Conservation (phyloP, 176 grass and related monocot genomes). For the Triticum monococcum region DNA sequence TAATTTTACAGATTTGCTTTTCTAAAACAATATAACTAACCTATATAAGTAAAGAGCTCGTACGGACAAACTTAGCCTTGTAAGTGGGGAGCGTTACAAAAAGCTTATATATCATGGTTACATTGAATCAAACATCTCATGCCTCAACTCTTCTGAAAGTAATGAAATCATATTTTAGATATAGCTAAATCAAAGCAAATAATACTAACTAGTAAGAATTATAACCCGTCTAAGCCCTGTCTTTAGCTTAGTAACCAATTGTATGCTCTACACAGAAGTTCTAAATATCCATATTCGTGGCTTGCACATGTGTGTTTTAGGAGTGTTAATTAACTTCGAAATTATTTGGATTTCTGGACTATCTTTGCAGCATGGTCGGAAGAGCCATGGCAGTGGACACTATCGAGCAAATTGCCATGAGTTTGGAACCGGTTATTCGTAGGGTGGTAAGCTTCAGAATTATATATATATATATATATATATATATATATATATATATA, state of each 20-base stretch:
- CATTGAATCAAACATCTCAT: too few species aligned
- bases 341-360: not conserved
- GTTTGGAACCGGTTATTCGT: conserved; percentile 42
- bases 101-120: too few species aligned
- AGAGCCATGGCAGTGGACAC: conserved; percentile 25
- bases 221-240: too few species aligned
- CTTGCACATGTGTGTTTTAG: not conserved
- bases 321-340: not conserved
- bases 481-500: not conserved
- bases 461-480: not conserved
- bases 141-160: too few species aligned
- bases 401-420: conserved; percentile 14
- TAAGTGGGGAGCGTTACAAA: too few species aligned
- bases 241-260: not conserved
- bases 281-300: not conserved
- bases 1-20: not conserved
- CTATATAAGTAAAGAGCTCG: not conserved
- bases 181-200: too few species aligned
- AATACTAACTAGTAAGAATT: too few species aligned
- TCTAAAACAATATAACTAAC: not conserved
- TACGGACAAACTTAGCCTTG: too few species aligned
- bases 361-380: conserved; percentile 19
- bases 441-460: conserved; percentile 25
- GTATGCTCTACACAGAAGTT: not conserved
- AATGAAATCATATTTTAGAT: too few species aligned